A percentile compares a stretch with the other conserved stretches of the same genome.
phyloP scores from a whole-genome alignment of 768 basidiomycete genomes.

The Kwoniella pini region DNA sequence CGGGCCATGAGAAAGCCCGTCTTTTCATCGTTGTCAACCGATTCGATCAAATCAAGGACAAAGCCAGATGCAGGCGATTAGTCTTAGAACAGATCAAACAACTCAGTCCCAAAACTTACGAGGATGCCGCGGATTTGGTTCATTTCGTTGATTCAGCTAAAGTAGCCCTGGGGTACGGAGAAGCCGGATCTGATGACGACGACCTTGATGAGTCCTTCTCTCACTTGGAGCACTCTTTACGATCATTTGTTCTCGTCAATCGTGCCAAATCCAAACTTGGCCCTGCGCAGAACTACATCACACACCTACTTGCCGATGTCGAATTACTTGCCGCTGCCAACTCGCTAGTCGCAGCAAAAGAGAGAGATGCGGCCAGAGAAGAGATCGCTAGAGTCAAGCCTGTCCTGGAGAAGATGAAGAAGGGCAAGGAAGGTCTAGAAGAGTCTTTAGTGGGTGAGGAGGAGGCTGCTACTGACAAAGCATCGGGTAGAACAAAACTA shows the following conservation, averaged over 20 bases:
- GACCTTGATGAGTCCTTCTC: constrained; percentile 64
- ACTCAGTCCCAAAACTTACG: constrained; percentile 86
- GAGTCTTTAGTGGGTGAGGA: constrained; percentile 76
- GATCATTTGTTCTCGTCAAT: constrained; percentile 94
- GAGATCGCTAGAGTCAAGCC: constrained; percentile 73
- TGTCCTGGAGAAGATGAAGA: constrained; percentile 83
- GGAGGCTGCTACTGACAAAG: constrained; percentile 66
- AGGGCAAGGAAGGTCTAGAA: constrained; percentile 71
- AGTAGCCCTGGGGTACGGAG: constrained; percentile 53
- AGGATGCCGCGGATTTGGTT: constrained; percentile 87
- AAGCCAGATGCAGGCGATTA: constrained; percentile 81
- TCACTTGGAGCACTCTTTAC: constrained; percentile 81
- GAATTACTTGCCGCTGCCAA: constrained; percentile 85
- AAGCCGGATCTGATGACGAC: constrained; percentile 62
- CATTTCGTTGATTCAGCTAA: constrained; percentile 94
- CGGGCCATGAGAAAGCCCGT: constrained; percentile 95
- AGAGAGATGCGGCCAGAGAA: constrained; percentile 69
- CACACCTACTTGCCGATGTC: constrained; percentile 84
- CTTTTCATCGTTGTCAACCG: constrained; percentile 99
- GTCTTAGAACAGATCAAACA: constrained; percentile 93
- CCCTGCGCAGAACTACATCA: constrained; percentile 87
- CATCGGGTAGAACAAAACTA: constrained; percentile 62
- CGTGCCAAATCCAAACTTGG: constrained; percentile 94
- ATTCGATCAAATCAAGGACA: constrained; percentile 92
- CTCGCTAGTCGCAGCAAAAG: constrained; percentile 76